Conservation (phyloP, 352 stramenopile species). For the Aphanomyces invadans region DNA sequence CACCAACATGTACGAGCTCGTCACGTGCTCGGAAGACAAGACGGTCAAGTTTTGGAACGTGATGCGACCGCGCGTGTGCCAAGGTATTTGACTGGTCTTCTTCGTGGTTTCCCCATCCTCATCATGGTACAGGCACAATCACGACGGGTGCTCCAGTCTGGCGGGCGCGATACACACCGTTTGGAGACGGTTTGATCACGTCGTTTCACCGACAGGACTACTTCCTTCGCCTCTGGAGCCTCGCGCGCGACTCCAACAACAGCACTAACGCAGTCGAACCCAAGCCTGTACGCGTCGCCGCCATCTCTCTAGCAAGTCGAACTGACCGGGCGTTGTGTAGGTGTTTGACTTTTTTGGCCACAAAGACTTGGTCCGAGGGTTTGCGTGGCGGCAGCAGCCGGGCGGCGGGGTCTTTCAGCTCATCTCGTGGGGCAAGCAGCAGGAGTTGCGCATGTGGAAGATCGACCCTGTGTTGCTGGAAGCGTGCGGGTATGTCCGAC, state of each 20-base stretch:
- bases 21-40: conserved; percentile 83
- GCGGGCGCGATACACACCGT: conserved; percentile 66
- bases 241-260: conserved; percentile 42
- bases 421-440: conserved; percentile 75
- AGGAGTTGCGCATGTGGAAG: conserved; percentile 66
- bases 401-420: conserved; percentile 48
- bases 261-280: conserved; percentile 14
- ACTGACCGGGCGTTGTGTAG: no score
- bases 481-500: conserved; percentile 43
- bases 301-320: no score
- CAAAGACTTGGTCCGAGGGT: conserved; percentile 50
- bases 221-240: conserved; percentile 53
- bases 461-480: conserved; percentile 56
- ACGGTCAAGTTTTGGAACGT: conserved; percentile 81
- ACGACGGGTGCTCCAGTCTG: conserved; percentile 55
- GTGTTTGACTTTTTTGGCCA: conserved; percentile 60
- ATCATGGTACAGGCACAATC: conserved; percentile 33
- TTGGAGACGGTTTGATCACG: conserved; percentile 75
- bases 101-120: not conserved
- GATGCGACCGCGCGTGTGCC: conserved; percentile 46
- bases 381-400: conserved; percentile 47
- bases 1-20: conserved; percentile 58
- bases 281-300: conserved; percentile 8
- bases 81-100: no score
- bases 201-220: conserved; percentile 58